phyloP scores from a whole-genome alignment of 2,329 filamentous ascomycete genomes.

The Helotiales sp. region DNA sequence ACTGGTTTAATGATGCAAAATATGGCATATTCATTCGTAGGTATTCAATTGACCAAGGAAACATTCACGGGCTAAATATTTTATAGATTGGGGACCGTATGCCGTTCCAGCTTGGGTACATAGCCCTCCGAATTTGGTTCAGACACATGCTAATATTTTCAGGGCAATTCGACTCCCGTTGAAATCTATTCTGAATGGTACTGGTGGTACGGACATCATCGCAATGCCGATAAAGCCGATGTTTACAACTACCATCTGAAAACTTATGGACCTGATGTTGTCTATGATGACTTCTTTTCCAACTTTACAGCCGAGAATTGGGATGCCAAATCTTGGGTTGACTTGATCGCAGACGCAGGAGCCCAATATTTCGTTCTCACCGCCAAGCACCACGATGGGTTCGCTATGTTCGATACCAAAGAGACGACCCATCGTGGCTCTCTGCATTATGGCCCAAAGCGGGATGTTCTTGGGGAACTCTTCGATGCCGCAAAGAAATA shows the following conservation, averaged over 20 bases:
- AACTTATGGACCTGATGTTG: conserved; percentile 55
- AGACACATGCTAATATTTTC: background rate
- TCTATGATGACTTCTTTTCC: conserved; percentile 61
- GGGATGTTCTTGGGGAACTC: conserved; percentile 50
- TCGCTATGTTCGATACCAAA: conserved; percentile 50
- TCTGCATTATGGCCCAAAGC: conserved; percentile 48
- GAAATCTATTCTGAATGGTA: conserved; percentile 50
- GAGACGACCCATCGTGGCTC: conserved; percentile 48
- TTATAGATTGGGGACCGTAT: conserved; percentile 52
- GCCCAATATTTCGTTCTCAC: conserved; percentile 54
- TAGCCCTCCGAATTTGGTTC: background rate
- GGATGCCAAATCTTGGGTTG: conserved; percentile 58
- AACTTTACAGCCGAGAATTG: conserved; percentile 57
- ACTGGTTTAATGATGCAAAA: conserved; percentile 61
- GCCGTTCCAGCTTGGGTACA: conserved; percentile 58
- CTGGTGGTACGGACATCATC: conserved; percentile 56
- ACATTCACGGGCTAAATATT: background rate
- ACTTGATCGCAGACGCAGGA: conserved; percentile 56
- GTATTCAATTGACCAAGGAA: background rate
- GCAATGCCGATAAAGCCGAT: conserved; percentile 49
- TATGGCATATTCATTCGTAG: conserved; percentile 62
- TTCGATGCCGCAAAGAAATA: conserved; percentile 49
- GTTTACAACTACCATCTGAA: conserved; percentile 55
- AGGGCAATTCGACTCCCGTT: conserved; percentile 36
- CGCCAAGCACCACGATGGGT: conserved; percentile 55